A percentile compares a stretch with the other conserved stretches of the same genome.
Evolutionary conservation across 805 yeast species (phyloP).

Genomic region (Nakazawaea wyomingensis): DNA sequence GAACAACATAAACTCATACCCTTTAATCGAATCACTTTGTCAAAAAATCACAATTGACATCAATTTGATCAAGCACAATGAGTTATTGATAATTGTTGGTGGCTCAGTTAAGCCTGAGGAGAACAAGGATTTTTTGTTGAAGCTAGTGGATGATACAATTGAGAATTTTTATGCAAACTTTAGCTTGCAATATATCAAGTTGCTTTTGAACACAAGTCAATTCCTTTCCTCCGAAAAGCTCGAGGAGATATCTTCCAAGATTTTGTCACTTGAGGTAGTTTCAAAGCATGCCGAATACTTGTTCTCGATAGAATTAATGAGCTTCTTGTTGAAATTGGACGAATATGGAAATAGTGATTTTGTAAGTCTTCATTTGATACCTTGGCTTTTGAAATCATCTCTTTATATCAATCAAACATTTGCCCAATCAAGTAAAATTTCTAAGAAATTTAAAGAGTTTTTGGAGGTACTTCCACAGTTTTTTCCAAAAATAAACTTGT

Average conservation of each 20-base stretch:
- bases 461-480: constrained; percentile 28
- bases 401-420: constrained; percentile 59
- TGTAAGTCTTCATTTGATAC: constrained; percentile 9
- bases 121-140: neutral
- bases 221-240: neutral
- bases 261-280: neutral
- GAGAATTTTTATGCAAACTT: constrained; percentile 3
- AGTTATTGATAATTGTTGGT: constrained; percentile 1
- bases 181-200: constrained; percentile 1
- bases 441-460: constrained; percentile 27
- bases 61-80: neutral
- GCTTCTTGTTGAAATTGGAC: neutral
- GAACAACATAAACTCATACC: neutral
- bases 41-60: neutral
- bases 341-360: neutral
- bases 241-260: neutral
- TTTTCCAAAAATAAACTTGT: constrained; percentile 23
- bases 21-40: constrained; percentile 1
- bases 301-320: constrained; percentile 10
- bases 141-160: neutral
- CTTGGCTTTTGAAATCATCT: constrained; percentile 56
- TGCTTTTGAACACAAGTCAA: neutral
- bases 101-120: neutral
- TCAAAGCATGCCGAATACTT: neutral
- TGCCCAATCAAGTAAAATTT: constrained; percentile 40